These are phyloP conservation scores for Raphanus sativus DNA, from an alignment of 345 rosid genomes.

Conservation along the genomic window DNA sequence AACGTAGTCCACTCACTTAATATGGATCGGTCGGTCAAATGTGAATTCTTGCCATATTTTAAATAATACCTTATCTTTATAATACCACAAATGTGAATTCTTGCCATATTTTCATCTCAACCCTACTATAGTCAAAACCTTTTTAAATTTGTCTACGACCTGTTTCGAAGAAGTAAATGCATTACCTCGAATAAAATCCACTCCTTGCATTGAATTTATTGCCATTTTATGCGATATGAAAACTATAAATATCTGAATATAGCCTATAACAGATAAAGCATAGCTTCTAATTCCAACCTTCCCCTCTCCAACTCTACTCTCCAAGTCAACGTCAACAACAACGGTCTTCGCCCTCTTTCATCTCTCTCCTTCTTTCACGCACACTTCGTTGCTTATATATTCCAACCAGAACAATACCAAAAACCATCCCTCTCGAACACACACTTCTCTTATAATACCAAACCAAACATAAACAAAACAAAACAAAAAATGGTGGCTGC, in stretches of 20 bases:
- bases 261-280: background rate
- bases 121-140: conserved; percentile 4
- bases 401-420: conserved; percentile 31
- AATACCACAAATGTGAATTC: background rate
- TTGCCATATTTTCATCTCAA: background rate
- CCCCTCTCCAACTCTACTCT: conserved; percentile 9
- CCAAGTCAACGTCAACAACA: conserved; percentile 36
- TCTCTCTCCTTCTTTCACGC: conserved; percentile 26
- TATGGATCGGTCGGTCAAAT: background rate
- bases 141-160: background rate
- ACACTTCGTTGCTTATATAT: conserved; percentile 34
- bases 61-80: background rate
- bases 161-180: background rate
- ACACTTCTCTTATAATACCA: conserved; percentile 26
- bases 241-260: background rate
- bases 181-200: conserved; percentile 10
- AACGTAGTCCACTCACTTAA: conserved; percentile 1
- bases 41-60: background rate
- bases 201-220: conserved; percentile 14
- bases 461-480: background rate
- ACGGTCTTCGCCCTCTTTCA: conserved; percentile 27
- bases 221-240: background rate
- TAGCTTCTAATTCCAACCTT: conserved; percentile 13
- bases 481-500: conserved; percentile 28
- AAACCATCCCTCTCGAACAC: conserved; percentile 19